Percentiles rank a stretch among this genome's conserved stretches.
Conservation (phyloP, 2,329 filamentous ascomycete genomes). For the Neofusicoccum laricinum region DNA sequence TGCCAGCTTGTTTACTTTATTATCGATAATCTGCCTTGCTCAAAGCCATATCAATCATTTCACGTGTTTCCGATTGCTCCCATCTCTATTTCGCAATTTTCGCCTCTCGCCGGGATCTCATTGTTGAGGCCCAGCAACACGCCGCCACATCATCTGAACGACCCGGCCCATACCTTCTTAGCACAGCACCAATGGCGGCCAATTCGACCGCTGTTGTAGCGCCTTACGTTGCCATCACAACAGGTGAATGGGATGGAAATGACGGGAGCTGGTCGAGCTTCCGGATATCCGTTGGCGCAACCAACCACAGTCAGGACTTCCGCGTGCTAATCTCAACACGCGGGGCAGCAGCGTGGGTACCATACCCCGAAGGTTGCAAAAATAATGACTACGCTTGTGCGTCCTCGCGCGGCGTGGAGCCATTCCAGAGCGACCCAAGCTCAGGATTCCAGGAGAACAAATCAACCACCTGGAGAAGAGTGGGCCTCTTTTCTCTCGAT, state of each 20-base stretch:
- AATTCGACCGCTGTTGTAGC: too few species aligned
- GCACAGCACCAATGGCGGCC: too few species aligned
- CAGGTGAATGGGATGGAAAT: conserved; percentile 35
- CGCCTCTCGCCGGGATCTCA: too few species aligned
- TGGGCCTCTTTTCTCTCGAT: conserved; percentile 32
- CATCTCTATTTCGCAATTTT: too few species aligned
- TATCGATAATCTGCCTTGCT: too few species aligned
- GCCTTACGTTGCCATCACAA: background rate
- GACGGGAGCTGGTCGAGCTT: conserved; percentile 44
- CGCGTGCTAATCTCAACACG: conserved; percentile 34
- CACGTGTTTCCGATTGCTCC: too few species aligned
- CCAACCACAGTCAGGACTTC: conserved; percentile 35
- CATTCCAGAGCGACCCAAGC: conserved; percentile 29
- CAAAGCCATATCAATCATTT: too few species aligned
- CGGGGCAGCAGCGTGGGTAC: conserved; percentile 26
- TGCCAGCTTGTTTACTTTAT: too few species aligned
- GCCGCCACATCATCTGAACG: too few species aligned
- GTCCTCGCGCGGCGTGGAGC: conserved; percentile 27
- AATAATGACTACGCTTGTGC: too few species aligned
- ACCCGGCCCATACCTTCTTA: too few species aligned
- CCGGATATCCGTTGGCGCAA: conserved; percentile 34
- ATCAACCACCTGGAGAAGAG: conserved; percentile 30
- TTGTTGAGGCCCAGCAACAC: too few species aligned
- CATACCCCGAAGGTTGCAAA: conserved; percentile 30
- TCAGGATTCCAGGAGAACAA: conserved; percentile 29